Evolutionary conservation across 2,329 filamentous ascomycete genomes (phyloP).

Genomic region (Geosmithia putterillii): DNA sequence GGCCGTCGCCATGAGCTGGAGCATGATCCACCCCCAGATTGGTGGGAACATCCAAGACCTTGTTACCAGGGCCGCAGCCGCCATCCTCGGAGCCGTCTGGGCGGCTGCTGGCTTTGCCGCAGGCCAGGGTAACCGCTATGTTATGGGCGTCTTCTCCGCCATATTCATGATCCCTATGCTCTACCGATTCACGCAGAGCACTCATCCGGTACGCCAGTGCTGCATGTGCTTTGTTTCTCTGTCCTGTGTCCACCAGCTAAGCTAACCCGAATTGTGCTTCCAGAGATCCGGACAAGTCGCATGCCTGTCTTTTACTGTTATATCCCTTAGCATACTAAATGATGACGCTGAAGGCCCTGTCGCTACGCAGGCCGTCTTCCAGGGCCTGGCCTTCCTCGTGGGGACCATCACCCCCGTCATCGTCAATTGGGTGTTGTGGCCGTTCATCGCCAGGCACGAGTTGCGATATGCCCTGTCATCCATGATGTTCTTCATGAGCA

Average conservation of each 20-base stretch:
- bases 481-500: slow-evolving; percentile 45
- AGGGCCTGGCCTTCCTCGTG: slow-evolving; percentile 37
- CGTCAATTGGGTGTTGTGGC: slow-evolving; percentile 49
- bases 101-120: slow-evolving; percentile 38
- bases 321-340: slow-evolving; percentile 31
- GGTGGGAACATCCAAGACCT: slow-evolving; percentile 47
- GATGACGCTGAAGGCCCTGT: slow-evolving; percentile 18
- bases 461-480: slow-evolving; percentile 39
- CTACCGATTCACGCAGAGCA: slow-evolving; percentile 40
- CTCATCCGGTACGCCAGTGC: slow-evolving; percentile 30
- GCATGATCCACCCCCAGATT: slow-evolving; percentile 35
- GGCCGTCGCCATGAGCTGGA: slow-evolving; percentile 44
- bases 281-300: slow-evolving; percentile 44
- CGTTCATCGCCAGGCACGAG: slow-evolving; percentile 47
- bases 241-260: background rate
- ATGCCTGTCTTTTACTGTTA: slow-evolving; percentile 42
- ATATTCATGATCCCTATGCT: slow-evolving; percentile 50
- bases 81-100: slow-evolving; percentile 41
- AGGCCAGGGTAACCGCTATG: slow-evolving; percentile 37
- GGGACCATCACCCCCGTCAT: slow-evolving; percentile 40
- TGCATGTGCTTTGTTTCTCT: background rate
- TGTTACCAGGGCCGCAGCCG: slow-evolving; percentile 34
- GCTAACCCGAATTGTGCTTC: slow-evolving; percentile 6
- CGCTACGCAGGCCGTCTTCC: slow-evolving; percentile 28
- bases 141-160: slow-evolving; percentile 40